Percentiles rank a stretch among this genome's conserved stretches.
Conservation (phyloP, 139 green algal genomes). For the Pleodorina starrii region DNA sequence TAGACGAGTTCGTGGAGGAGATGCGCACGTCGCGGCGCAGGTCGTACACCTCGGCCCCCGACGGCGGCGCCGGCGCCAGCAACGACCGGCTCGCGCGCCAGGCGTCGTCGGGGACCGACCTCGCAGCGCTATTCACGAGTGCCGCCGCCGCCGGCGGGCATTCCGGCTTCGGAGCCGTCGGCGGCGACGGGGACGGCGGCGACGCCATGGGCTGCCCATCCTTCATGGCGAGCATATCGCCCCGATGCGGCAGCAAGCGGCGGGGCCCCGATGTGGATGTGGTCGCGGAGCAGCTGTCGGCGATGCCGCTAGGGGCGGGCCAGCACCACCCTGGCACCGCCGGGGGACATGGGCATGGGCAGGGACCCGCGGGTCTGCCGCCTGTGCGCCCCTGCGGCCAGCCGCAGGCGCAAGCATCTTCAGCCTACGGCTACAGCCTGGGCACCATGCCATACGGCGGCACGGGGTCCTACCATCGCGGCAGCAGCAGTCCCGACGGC, state of each 20-base stretch:
- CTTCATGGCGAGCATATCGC: conserved; percentile 26
- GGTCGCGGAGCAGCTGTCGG: conserved; percentile 50
- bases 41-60: not conserved
- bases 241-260: conserved; percentile 50
- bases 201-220: not conserved
- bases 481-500: not conserved
- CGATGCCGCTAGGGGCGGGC: conserved; percentile 20
- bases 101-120: not conserved
- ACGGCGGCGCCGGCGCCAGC: not conserved
- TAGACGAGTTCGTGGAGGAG: conserved; percentile 82
- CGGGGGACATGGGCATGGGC: not conserved
- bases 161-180: not conserved
- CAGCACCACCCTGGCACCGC: not conserved
- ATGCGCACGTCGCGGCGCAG: conserved; percentile 31
- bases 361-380: not conserved
- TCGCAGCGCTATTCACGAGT: not conserved
- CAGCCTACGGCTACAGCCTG: not conserved
- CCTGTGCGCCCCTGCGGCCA: not conserved
- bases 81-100: not conserved
- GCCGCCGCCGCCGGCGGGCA: not conserved
- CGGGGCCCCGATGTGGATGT: conserved; percentile 34
- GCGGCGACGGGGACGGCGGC: not conserved
- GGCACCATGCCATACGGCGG: not conserved
- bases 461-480: not conserved
- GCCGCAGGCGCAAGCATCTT: not conserved